Base-by-base conservation (phyloP, 192 early-diverging fungal species). In the Phycomyces blakesleeanus region DNA sequence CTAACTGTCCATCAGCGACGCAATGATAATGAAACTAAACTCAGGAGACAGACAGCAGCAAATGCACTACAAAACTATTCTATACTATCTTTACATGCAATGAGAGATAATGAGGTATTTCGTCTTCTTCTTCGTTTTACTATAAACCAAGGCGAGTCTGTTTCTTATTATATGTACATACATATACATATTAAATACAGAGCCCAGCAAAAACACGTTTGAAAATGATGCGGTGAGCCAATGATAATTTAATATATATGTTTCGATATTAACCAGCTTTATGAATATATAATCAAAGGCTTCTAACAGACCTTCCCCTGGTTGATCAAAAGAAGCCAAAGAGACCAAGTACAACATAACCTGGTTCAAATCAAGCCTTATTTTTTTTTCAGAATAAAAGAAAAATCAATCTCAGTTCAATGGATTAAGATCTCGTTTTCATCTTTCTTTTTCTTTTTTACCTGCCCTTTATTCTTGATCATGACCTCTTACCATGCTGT, bases 41-140 rank as follows among this genome's bases (percentile, higher is more conserved):
- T 63, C n/a, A 63, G 40, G 22, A 53, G 34, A 54, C 61, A 63
- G 18, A 51, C 61, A 26, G 61, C 61, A 26, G 61, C 61, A 16
- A 63, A 63, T 54, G 61, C 51, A n/a, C 51, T 63, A 20, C 61
- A 63, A 54, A 38, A 63, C 15, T 63, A 63, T 26, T 63, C 61
- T 40, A n/a, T 63, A 54, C 51, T 63, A 37, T 38, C 39, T 15
- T 41, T 63, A 10, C 61, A 63, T 1, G 37, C 61, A 54, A 39
- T 54, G 21, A 63, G 51, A 53, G 61, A 63, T 26, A 34, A 38
- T 21, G 39, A 63, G 39, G 61, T 38, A 41, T 62, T 29, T 22
- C 5, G 1, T 37, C 5, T 21, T 52, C 14, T 25, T 20, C 16
- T 42, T 9, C 8, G 8, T 54, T 22, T 52, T 22, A 40, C 8